Evolutionary conservation across 1,139 yeast genomes (phyloP), one percentile per base, ranked within the genome.

Genomic region (Sugiyamaella sp.): DNA sequence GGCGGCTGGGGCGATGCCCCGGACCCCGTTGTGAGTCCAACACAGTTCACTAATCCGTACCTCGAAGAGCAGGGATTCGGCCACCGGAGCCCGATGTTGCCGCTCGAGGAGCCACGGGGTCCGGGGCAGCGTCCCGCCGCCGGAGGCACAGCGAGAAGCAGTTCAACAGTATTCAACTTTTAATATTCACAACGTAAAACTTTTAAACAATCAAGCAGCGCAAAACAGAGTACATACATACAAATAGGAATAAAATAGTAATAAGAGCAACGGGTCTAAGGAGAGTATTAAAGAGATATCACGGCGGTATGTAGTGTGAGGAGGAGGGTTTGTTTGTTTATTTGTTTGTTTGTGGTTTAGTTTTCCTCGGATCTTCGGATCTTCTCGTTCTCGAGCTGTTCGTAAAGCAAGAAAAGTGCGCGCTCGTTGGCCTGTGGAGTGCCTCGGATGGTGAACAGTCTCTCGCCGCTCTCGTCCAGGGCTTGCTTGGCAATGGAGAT

Each of bases 401-500:
- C 85, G 62, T 82, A 81, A 70, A 88, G 76, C 70, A 86, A 75
- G 54, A 76, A 77, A 61, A 85, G 75, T 9, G 95, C 95, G 65
- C 80, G 83, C 58, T 85, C 89, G 56, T 84, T 85, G 40, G 86
- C 80, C 55, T 75, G 76, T 32, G 80, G 71, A 41, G 84, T 72
- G 48, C 97, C 96, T 42, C 80, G 74, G 57, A 90, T 80, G 27
- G 93, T 86, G 69, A 90, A 89, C 44, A 79, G 74, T 62, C 97
- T 78, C 66, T 85, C 86, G 37, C 79, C 79, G 56, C 80, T 75
- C 42, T 81, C 84, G 47, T 71, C 72, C 62, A 84, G 84, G 49
- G 84, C 81, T 63, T 84, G 86, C 60, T 85, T 83, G 49, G 89
- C 86, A 60, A 90, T 89, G 9, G 85, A 83, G 67, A 90, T 89